Evolutionary conservation across 352 stramenopile genomes (phyloP).

Genomic region (Globisporangium mamillatum): DNA sequence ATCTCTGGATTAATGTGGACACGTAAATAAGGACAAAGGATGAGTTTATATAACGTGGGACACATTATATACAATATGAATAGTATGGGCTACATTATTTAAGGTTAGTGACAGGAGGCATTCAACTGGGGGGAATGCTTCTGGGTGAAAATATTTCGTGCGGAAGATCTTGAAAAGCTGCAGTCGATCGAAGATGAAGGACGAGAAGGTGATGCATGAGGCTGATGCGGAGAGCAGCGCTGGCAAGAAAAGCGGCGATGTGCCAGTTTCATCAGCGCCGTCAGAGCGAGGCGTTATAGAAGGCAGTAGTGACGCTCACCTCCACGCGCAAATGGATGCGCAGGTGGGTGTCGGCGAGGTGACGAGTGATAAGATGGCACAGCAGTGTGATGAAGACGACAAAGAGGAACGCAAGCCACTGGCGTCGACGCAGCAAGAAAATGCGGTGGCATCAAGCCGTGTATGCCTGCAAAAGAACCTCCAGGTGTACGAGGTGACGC

Average conservation of each 20-base stretch:
- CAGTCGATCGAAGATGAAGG: not conserved
- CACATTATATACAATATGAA: not conserved
- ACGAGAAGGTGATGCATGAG: not conserved
- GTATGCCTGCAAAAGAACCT: not conserved
- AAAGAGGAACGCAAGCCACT: not conserved
- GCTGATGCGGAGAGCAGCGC: not conserved
- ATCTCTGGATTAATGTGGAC: not conserved
- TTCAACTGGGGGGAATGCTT: not conserved
- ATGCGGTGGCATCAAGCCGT: no score
- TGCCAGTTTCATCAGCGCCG: not conserved
- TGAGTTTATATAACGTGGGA: not conserved
- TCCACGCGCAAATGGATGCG: not conserved
- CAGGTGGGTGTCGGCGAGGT: not conserved
- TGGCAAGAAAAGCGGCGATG: not conserved
- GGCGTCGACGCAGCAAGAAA: no score
- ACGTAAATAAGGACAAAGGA: not conserved
- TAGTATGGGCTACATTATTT: not conserved
- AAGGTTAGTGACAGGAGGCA: not conserved
- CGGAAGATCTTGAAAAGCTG: slow-evolving; percentile 9
- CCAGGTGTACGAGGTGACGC: slow-evolving; percentile 36
- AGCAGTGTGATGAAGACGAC: not conserved
- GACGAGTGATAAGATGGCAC: not conserved
- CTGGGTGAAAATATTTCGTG: not conserved
- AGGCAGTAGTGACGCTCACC: not conserved
- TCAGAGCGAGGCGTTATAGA: not conserved